Conservation (phyloP, 2,329 filamentous ascomycete species). For the Aspergillus aculeatus region DNA sequence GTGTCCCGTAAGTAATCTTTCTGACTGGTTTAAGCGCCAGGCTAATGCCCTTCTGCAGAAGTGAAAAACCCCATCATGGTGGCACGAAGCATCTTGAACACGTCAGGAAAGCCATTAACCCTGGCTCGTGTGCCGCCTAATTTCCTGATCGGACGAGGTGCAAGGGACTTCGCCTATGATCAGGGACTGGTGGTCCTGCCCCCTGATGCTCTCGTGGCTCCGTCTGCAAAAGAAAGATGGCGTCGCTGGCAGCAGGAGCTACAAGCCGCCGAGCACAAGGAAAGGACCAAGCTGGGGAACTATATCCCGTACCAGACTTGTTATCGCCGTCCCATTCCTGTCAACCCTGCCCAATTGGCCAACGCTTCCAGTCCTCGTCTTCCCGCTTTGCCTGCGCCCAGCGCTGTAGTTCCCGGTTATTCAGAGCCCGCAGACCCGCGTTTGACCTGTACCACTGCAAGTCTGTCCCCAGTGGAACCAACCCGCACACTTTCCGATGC, state of each 20-base stretch:
- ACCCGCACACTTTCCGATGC: background rate
- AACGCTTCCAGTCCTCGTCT: slow-evolving; percentile 16
- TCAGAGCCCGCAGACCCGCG: background rate
- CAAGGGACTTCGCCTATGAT: slow-evolving; percentile 79
- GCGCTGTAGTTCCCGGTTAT: background rate
- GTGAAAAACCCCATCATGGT: slow-evolving; percentile 90
- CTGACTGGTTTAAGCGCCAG: background rate
- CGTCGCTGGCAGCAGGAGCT: slow-evolving; percentile 73
- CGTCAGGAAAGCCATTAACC: slow-evolving; percentile 72
- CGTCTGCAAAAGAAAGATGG: slow-evolving; percentile 74
- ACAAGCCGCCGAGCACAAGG: slow-evolving; percentile 56
- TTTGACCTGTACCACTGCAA: background rate
- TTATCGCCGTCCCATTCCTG: slow-evolving; percentile 24
- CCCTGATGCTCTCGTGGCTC: slow-evolving; percentile 76
- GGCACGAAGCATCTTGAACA: slow-evolving; percentile 78
- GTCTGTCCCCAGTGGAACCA: slow-evolving; percentile 1
- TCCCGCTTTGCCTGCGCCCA: background rate
- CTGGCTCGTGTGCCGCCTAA: slow-evolving; percentile 90
- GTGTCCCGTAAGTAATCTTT: slow-evolving; percentile 67
- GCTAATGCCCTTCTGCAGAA: slow-evolving; percentile 18
- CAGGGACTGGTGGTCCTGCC: slow-evolving; percentile 72
- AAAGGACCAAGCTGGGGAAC: slow-evolving; percentile 29
- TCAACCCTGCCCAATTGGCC: slow-evolving; percentile 24
- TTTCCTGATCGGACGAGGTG: slow-evolving; percentile 81
- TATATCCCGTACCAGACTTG: slow-evolving; percentile 19